phyloP scores from a whole-genome alignment of 306 rosid species.

The Casuarina cunninghamiana region DNA sequence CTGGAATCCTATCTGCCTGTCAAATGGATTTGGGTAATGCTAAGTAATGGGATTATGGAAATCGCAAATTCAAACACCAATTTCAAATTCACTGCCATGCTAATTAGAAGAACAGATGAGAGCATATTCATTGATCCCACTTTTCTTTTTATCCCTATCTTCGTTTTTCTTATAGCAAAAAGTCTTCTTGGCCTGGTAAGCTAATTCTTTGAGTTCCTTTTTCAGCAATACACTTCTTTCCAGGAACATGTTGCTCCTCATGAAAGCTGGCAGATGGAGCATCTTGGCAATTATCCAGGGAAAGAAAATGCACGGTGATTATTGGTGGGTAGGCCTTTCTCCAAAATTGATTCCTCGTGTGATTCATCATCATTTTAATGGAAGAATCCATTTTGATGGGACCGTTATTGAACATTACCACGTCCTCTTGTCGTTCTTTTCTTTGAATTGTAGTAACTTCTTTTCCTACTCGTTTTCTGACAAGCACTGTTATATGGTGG shows the following conservation, averaged over 20 bases:
- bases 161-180: slow-evolving; percentile 11
- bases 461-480: slow-evolving; percentile 23
- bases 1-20: background rate
- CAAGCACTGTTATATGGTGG: slow-evolving; percentile 34
- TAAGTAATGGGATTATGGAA: slow-evolving; percentile 6
- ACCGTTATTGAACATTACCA: slow-evolving; percentile 41
- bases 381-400: slow-evolving; percentile 48
- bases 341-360: slow-evolving; percentile 39
- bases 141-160: slow-evolving; percentile 6
- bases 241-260: slow-evolving; percentile 65
- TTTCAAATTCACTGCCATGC: background rate
- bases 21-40: slow-evolving; percentile 20
- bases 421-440: slow-evolving; percentile 41
- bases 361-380: slow-evolving; percentile 60
- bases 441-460: slow-evolving; percentile 33
- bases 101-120: slow-evolving; percentile 9
- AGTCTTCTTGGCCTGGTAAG: background rate
- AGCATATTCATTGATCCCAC: slow-evolving; percentile 7
- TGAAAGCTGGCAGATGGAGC: slow-evolving; percentile 88
- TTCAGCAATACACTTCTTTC: slow-evolving; percentile 77
- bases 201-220: slow-evolving; percentile 31
- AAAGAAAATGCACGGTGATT: slow-evolving; percentile 56
- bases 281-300: slow-evolving; percentile 56
- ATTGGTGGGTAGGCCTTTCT: slow-evolving; percentile 34
- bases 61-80: slow-evolving; percentile 10